phyloP scores from a whole-genome alignment of 2,329 filamentous ascomycete species.

The Paraconiothyrium brasiliense region DNA sequence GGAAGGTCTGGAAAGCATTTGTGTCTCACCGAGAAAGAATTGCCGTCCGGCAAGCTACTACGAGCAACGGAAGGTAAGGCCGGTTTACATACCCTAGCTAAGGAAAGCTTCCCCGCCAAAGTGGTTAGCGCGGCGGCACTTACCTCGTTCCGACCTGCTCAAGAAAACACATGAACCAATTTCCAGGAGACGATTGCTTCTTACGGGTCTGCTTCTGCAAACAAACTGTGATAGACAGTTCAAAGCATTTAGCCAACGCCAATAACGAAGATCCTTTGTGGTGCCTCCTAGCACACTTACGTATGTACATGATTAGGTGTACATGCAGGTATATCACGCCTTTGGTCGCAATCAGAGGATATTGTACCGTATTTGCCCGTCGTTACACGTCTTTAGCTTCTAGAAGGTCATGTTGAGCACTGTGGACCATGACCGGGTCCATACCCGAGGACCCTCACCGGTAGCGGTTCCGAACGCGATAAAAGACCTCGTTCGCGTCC shows the following conservation, averaged over 20 bases:
- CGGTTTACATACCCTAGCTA: conserved; percentile 1
- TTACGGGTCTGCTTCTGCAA: not conserved
- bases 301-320: too few relatives aligned
- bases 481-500: not conserved
- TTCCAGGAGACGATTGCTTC: not conserved
- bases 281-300: not conserved
- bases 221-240: not conserved
- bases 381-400: not conserved
- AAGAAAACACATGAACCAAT: not conserved
- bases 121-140: not conserved
- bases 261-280: not conserved
- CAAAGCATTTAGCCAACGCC: too few relatives aligned
- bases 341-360: too few relatives aligned
- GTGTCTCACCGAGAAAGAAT: not conserved
- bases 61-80: not conserved
- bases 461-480: not conserved
- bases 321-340: too few relatives aligned
- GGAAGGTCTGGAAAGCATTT: not conserved
- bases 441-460: not conserved
- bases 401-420: not conserved
- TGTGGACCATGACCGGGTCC: not conserved
- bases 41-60: not conserved
- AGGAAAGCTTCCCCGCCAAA: not conserved
- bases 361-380: too few relatives aligned
- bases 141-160: not conserved